phyloP scores from a whole-genome alignment of 2,329 filamentous ascomycete genomes.

The Trichoderma lentiforme region DNA sequence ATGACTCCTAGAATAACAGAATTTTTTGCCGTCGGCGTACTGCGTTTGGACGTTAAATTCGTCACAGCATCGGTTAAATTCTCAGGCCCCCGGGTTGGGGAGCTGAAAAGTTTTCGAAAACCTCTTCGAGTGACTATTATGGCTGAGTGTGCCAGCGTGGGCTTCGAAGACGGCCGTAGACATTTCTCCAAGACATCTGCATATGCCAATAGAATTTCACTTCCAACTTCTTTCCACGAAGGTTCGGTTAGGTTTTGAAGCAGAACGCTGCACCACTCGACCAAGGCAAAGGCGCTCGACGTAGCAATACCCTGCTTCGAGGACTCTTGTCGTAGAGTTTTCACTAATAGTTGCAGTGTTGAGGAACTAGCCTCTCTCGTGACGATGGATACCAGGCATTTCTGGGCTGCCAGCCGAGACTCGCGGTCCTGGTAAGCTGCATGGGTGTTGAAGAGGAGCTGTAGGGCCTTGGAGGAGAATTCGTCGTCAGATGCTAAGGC shows the following conservation, averaged over 20 bases:
- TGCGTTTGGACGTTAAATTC: constrained; percentile 65
- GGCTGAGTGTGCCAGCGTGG: constrained; percentile 67
- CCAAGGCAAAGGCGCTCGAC: constrained; percentile 78
- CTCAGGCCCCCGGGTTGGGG: constrained; percentile 53
- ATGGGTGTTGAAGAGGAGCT: constrained; percentile 84
- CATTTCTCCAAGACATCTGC: constrained; percentile 77
- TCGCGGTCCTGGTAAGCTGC: constrained; percentile 80
- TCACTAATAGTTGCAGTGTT: constrained; percentile 61
- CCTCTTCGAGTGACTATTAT: constrained; percentile 75
- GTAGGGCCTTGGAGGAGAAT: constrained; percentile 51
- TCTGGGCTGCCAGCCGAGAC: constrained; percentile 79
- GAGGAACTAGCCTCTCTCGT: constrained; percentile 52
- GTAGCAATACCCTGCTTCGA: constrained; percentile 74
- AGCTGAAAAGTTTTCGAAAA: constrained; percentile 68
- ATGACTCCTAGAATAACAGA: constrained; percentile 78
- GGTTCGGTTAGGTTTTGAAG: constrained; percentile 67
- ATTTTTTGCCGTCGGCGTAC: constrained; percentile 64
- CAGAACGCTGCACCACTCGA: constrained; percentile 84
- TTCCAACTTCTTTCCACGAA: constrained; percentile 61
- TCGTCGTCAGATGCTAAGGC: constrained; percentile 42
- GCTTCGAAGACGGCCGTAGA: constrained; percentile 61
- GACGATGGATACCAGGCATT: constrained; percentile 70
- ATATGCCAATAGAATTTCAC: constrained; percentile 64
- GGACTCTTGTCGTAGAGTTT: constrained; percentile 67
- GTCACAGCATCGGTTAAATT: constrained; percentile 61